A percentile compares a stretch with the other conserved stretches of the same genome.
Conservation (phyloP, 1,139 yeast genomes). For the Suhomyces wounanorum region DNA sequence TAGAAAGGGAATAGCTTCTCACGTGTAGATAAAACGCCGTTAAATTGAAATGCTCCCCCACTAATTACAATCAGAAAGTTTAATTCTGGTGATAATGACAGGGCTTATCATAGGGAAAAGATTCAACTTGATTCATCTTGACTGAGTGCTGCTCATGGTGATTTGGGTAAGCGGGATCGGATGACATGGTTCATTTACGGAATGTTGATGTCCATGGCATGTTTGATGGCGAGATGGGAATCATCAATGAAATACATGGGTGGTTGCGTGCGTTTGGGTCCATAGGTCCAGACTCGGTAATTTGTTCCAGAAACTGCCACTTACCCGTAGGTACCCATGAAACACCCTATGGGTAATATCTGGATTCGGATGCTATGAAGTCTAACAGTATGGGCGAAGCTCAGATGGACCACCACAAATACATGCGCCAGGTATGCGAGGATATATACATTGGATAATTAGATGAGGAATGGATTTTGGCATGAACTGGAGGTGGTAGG, state of each 20-base stretch:
- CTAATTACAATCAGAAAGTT: background rate
- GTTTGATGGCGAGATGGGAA: background rate
- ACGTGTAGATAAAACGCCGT: background rate
- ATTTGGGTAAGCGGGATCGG: too few species aligned
- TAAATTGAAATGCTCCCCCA: background rate
- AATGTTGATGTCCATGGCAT: too few species aligned
- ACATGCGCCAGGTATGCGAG: background rate
- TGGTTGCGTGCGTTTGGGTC: background rate
- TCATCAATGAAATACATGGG: background rate
- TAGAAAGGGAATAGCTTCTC: background rate
- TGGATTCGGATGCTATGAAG: background rate
- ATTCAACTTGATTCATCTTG: background rate
- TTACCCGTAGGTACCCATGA: background rate
- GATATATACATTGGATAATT: background rate
- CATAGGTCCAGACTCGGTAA: background rate
- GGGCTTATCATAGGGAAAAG: background rate
- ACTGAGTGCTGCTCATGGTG: too few species aligned
- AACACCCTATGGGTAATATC: background rate
- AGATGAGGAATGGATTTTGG: background rate
- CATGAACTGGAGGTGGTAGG: too few species aligned
- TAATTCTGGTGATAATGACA: background rate
- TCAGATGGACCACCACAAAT: too few species aligned
- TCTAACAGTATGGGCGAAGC: background rate
- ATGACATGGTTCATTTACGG: too few species aligned
- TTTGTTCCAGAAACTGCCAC: background rate